Base-by-base conservation (phyloP, 345 rosid genomes). In the Citropsis articulata region DNA sequence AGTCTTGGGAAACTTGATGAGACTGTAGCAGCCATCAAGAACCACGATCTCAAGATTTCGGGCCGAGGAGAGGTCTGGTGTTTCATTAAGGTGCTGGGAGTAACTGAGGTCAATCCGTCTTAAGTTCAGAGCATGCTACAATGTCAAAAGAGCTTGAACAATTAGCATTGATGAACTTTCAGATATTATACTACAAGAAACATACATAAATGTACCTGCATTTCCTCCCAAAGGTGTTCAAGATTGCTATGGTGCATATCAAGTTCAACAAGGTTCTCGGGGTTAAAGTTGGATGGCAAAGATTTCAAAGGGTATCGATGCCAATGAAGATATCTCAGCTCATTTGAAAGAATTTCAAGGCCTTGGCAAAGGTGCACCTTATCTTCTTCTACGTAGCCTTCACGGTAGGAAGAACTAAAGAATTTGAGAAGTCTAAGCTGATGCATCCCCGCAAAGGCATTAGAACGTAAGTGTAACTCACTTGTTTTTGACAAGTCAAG, bases 1-100 rank as follows among this genome's bases (percentile, higher is more conserved):
- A 57, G 36, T n/a, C 40, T 21, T 36, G 76, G 76, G 76, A 60
- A 73, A 60, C 66, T 59, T 73, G 31, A 7, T 24, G n/a, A 73
- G 66, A 28, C 8, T 19, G 8, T 31, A 27, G 18, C 60, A 45
- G 14, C 62, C 16, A 19, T 19, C 18, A 19, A 53, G 74, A 18
- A 16, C n/a, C 38, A 71, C 2, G 7, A 27, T 16, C 36, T 74
- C 56, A 25, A 74, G 36, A 27, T 60, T 61, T 38, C 0, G 8
- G 22, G 69, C 69, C 1, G 2, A 24, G 25, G 69, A 36, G 24
- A 74, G 31, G 56, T 74, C 57, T n/a, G 69, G 69, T 7, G 30
- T 59, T 25, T 38, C 28, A 5, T 14, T 74, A 27, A 75, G n/a
- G 16, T 40, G 13, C 27, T 4, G 64, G 40, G 77, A 75, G 56